Evolutionary conservation across 2,329 filamentous ascomycete genomes (phyloP).

Genomic region (Pestalotiopsis sp.): DNA sequence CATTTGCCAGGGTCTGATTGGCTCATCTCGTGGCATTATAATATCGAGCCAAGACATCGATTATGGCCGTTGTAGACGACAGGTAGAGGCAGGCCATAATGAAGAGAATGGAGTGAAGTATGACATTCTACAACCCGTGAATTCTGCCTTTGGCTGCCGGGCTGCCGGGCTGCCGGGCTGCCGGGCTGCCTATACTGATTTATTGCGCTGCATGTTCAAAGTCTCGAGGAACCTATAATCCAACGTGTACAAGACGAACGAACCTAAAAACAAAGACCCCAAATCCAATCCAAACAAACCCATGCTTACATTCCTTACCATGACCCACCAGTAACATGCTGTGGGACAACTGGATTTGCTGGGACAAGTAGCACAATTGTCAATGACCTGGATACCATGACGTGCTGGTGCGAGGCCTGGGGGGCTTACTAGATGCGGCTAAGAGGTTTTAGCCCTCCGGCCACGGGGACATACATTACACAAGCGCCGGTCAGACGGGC

Average conservation of each 20-base stretch:
- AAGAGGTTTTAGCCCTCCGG: background rate
- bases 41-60: background rate
- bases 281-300: background rate
- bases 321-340: background rate
- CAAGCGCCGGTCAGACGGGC: background rate
- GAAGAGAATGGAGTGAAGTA: background rate
- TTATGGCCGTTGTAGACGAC: background rate
- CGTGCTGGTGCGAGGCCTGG: background rate
- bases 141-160: background rate
- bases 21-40: background rate
- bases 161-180: background rate
- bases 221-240: background rate
- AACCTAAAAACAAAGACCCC: background rate
- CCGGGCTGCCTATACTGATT: background rate
- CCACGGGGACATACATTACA: background rate
- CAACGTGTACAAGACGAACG: background rate
- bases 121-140: background rate
- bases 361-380: conserved; percentile 4
- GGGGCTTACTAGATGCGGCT: conserved; percentile 2
- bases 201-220: background rate
- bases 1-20: background rate
- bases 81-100: background rate
- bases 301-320: background rate
- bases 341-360: background rate
- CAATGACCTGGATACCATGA: background rate